Evolutionary conservation across 805 yeast species (phyloP).

Genomic region (Spathaspora passalidarum): DNA sequence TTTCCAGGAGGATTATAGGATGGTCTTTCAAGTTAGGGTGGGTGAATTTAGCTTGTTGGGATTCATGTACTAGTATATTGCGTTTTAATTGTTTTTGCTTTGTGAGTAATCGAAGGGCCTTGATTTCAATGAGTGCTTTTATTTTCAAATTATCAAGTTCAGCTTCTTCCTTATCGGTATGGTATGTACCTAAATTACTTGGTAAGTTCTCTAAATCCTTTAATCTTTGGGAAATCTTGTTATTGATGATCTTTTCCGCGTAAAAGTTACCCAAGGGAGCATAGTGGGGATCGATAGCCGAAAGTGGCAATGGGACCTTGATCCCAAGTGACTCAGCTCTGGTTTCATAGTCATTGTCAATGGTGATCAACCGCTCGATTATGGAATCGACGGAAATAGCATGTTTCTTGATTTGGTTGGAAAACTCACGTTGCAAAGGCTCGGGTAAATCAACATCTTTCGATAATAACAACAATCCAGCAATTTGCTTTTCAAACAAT

Average conservation of each 20-base stretch:
- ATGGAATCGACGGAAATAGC: conserved; percentile 4
- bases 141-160: conserved; percentile 53
- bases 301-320: conserved; percentile 16
- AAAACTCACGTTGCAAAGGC: conserved; percentile 38
- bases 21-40: conserved; percentile 49
- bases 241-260: conserved; percentile 51
- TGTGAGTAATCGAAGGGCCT: conserved; percentile 59
- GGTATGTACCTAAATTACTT: conserved; percentile 61
- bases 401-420: conserved; percentile 2
- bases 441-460: conserved; percentile 65
- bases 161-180: conserved; percentile 29
- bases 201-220: conserved; percentile 64
- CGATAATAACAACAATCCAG: conserved; percentile 62
- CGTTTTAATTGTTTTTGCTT: conserved; percentile 72
- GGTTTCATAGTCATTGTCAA: conserved; percentile 17
- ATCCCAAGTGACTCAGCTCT: conserved; percentile 44
- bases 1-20: conserved; percentile 61
- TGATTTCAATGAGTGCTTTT: conserved; percentile 67
- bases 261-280: conserved; percentile 48
- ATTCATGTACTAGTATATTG: conserved; percentile 49
- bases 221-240: conserved; percentile 56
- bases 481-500: conserved; percentile 54
- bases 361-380: conserved; percentile 3
- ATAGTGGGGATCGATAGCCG: conserved; percentile 23
- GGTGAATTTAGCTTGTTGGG: conserved; percentile 55